These are phyloP conservation scores for Berkeleyomyces basicola DNA, from an alignment of 2,329 filamentous ascomycete genomes.

Conservation along the genomic window DNA sequence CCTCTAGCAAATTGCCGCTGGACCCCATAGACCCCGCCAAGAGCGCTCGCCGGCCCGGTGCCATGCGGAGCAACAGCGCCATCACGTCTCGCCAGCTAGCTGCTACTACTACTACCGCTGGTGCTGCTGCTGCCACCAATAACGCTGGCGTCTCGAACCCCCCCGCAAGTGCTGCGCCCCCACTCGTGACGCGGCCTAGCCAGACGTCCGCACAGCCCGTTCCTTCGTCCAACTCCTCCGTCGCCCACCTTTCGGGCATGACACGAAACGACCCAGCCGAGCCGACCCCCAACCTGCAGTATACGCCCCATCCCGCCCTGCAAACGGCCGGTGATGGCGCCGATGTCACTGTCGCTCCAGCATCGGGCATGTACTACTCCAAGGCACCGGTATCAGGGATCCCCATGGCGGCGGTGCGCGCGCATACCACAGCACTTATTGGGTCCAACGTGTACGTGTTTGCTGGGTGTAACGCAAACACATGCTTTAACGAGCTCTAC, in stretches of 20 bases:
- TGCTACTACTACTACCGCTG: not conserved
- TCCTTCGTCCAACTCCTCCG: not conserved
- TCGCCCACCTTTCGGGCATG: slow-evolving; percentile 17
- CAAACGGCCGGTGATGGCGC: slow-evolving; percentile 38
- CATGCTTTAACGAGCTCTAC: slow-evolving; percentile 54
- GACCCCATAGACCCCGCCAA: slow-evolving; percentile 18
- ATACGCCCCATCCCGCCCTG: slow-evolving; percentile 35
- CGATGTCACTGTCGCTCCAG: slow-evolving; percentile 44
- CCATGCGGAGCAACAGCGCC: slow-evolving; percentile 37
- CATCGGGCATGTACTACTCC: slow-evolving; percentile 60
- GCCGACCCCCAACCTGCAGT: slow-evolving; percentile 20
- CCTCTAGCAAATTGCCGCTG: slow-evolving; percentile 11
- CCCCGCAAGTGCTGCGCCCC: not conserved
- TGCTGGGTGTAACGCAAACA: slow-evolving; percentile 48
- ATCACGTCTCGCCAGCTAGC: slow-evolving; percentile 25
- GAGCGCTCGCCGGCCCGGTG: slow-evolving; percentile 22
- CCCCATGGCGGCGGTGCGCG: slow-evolving; percentile 43
- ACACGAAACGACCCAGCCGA: slow-evolving; percentile 12
- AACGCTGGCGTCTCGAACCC: slow-evolving; percentile 6
- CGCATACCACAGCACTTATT: slow-evolving; percentile 49
- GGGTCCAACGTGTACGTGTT: slow-evolving; percentile 53
- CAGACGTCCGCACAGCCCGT: not conserved
- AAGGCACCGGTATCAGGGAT: slow-evolving; percentile 46
- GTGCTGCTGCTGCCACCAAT: not conserved
- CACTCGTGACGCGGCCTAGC: slow-evolving; percentile 1